Conservation (phyloP, 1,284 basidiomycete species). For the Volvariella volvacea region DNA sequence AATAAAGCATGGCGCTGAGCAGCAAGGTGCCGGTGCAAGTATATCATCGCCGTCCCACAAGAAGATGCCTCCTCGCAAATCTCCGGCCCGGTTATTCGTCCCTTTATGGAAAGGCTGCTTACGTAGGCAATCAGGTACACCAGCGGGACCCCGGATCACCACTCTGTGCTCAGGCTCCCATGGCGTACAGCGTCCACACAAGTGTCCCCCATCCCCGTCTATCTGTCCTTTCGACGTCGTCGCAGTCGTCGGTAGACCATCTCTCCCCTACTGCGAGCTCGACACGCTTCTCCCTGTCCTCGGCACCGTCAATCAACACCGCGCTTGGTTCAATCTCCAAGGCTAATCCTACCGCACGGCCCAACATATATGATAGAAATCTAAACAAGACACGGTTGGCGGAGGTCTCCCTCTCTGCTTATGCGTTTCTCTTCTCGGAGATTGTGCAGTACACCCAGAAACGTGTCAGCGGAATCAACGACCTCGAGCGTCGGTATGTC, state of each 20-base stretch:
- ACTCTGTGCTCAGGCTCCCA: conserved; percentile 14
- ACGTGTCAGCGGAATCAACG: conserved; percentile 88
- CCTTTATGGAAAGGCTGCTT: no score
- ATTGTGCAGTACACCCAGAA: conserved; percentile 94
- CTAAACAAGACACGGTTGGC: conserved; percentile 77
- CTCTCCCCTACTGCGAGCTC: conserved; percentile 56
- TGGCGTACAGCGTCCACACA: conserved; percentile 35
- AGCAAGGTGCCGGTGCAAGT: no score
- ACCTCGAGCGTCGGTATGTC: conserved; percentile 77
- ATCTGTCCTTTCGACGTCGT: conserved; percentile 62
- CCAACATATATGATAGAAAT: conserved; percentile 79
- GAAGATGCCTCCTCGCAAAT: not conserved
- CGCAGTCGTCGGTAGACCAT: conserved; percentile 56
- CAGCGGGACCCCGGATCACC: conserved; percentile 11
- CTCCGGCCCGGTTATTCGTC: conserved; percentile 1
- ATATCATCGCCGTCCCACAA: not conserved
- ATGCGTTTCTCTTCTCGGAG: conserved; percentile 88
- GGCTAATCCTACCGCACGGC: conserved; percentile 34
- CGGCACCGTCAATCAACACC: conserved; percentile 41
- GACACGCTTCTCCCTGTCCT: conserved; percentile 62
- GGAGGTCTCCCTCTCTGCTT: conserved; percentile 79
- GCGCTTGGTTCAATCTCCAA: conserved; percentile 21
- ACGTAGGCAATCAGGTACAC: no score
- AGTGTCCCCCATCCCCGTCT: conserved; percentile 62
- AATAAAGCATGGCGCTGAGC: conserved; percentile 4